Evolutionary conservation across 495 filamentous ascomycete genomes (phyloP), one percentile per base, ranked within the genome.

Genomic region (Sphaerosporella brunnea): DNA sequence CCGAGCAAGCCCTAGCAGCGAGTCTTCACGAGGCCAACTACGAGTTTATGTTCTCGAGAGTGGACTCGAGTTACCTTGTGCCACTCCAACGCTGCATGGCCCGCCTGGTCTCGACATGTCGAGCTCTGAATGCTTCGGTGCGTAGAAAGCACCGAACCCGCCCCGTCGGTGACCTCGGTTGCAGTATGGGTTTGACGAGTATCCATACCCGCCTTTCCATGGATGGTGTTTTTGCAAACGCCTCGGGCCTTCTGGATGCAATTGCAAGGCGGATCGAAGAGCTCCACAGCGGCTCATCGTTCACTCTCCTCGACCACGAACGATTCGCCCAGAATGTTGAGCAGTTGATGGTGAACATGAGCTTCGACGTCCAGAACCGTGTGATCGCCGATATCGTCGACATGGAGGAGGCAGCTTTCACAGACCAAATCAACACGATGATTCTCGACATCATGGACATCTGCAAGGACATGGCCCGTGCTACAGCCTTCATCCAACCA

Each of bases 51-150:
- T 8, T 60, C 36, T 52, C 57, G 0, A 52, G 57, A 21, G 28
- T 60, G 10, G 35, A 59, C 1, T 50, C 57, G 4, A 47, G 32
- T 1, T 35, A 44, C 20, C 41, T 59, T n/a, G 44, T 59, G 20
- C 52, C 56, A n/a, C 47, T 60, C 1, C 34, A 50, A 23, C 11
- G 19, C 2, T 34, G 49, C 18, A 34, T 60, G 23, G 44, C 45
- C 8, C 48, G 47, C 3, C 21, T 60, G 41, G 39, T 60, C 8
- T 55, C 56, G 36, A 18, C 46, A 4, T 44, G 36, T 16, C 41
- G 53, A n/a, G 47, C 53, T 13, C 58, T 59, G 15, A 60, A 60
- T 23, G 48, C 56, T 30, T 45, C 56, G 7, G 54, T 59, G 49
- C 49, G 57, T 9, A 48, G 56, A n/a, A 51, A 51, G 34, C 48